A percentile compares a stretch with the other conserved stretches of the same genome.
Conservation (phyloP, 1,284 basidiomycete genomes). For the Afroboletus lepidellus region DNA sequence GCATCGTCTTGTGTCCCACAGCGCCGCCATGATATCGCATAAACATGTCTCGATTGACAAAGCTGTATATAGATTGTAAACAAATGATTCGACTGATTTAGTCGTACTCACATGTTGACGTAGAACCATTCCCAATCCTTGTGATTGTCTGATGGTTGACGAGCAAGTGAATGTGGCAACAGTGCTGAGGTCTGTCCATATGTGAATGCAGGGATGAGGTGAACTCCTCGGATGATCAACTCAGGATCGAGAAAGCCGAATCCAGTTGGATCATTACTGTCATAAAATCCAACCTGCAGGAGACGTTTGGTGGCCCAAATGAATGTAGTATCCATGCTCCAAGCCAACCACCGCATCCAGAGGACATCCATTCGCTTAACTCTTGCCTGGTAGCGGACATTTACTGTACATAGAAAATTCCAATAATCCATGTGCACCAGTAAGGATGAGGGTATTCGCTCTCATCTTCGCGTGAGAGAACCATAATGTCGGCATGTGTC, state of each 20-base stretch:
- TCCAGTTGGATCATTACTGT: constrained; percentile 11
- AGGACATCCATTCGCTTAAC: constrained; percentile 8
- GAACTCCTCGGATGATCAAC: constrained; percentile 23
- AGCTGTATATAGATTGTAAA: constrained; percentile 8
- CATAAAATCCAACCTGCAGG: constrained; percentile 22
- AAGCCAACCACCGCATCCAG: constrained; percentile 20
- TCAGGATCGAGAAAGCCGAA: constrained; percentile 36
- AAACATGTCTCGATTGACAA: constrained; percentile 1
- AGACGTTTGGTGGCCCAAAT: constrained; percentile 13
- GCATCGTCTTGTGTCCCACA: background rate
- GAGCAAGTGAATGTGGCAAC: constrained; percentile 26
- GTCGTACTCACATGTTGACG: no score
- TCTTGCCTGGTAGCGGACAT: background rate
- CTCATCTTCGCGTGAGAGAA: constrained; percentile 11
- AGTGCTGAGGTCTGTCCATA: constrained; percentile 25
- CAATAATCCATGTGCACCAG: constrained; percentile 35
- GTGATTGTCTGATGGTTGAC: constrained; percentile 11
- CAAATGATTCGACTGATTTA: no score
- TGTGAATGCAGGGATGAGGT: constrained; percentile 12
- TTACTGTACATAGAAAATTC: constrained; percentile 1
- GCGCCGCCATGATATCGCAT: background rate
- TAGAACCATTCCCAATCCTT: constrained; percentile 37
- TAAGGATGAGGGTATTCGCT: constrained; percentile 29
- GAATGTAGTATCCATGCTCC: background rate
- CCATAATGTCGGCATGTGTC: constrained; percentile 12